phyloP scores from a whole-genome alignment of 768 basidiomycete genomes.

The Podaxis pistillaris region DNA sequence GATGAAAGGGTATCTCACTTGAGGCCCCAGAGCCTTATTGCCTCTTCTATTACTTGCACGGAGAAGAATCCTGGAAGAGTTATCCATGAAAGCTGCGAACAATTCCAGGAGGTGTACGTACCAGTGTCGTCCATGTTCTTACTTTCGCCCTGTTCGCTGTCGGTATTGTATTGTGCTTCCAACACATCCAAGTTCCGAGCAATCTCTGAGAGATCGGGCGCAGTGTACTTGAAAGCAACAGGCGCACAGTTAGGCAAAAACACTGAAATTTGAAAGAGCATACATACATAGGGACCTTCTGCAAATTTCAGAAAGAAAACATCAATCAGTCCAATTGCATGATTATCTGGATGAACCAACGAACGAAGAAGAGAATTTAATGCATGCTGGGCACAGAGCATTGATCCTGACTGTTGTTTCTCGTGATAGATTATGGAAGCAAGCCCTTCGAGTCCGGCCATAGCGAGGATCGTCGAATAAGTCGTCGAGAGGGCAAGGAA shows the following conservation, averaged over 20 bases:
- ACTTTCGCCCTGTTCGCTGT: constrained; percentile 50
- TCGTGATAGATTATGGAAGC: constrained; percentile 71
- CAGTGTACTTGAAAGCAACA: constrained; percentile 55
- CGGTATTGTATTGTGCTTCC: constrained; percentile 50
- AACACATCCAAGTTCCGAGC: constrained; percentile 66
- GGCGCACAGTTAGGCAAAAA: not conserved
- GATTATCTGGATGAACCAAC: constrained; percentile 26
- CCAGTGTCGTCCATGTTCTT: constrained; percentile 94
- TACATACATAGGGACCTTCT: constrained; percentile 46
- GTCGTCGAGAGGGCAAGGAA: not conserved
- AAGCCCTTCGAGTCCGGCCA: constrained; percentile 61
- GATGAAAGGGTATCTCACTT: constrained; percentile 43
- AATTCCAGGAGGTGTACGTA: constrained; percentile 20
- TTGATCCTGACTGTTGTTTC: constrained; percentile 71
- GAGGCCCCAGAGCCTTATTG: constrained; percentile 81
- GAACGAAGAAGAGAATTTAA: constrained; percentile 77
- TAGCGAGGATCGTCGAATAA: constrained; percentile 23
- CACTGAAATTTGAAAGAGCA: not conserved
- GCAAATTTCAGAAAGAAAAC: constrained; percentile 13
- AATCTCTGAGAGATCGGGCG: constrained; percentile 76
- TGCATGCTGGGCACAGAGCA: constrained; percentile 87
- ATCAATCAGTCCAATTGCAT: constrained; percentile 1
- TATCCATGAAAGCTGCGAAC: not conserved
- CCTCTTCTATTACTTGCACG: constrained; percentile 83
- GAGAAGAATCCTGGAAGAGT: constrained; percentile 79